phyloP scores from a whole-genome alignment of 2,329 filamentous ascomycete genomes.

The Blastomyces emzantsi region DNA sequence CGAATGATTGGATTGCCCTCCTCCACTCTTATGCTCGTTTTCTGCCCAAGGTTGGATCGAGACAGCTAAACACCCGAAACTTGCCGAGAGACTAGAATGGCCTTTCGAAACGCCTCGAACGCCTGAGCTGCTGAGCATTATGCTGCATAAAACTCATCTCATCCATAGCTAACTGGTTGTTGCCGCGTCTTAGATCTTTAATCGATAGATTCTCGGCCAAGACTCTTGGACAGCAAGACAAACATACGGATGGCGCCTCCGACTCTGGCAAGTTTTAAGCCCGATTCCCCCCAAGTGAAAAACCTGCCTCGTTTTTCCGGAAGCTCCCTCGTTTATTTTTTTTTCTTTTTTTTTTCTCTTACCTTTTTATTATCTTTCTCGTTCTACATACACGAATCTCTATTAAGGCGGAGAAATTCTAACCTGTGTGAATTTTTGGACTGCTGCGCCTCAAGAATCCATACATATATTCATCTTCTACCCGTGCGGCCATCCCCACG shows the following conservation, averaged over 20 bases:
- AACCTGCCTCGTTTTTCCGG: not conserved
- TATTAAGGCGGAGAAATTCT: not conserved
- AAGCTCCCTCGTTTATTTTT: not conserved
- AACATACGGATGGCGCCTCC: not conserved
- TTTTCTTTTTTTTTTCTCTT: not conserved
- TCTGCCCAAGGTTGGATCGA: constrained; percentile 2
- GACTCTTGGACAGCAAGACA: not conserved
- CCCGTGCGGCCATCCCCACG: not conserved
- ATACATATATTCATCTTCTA: not conserved
- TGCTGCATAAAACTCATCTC: not conserved
- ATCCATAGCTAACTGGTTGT: not conserved
- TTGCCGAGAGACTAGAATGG: not conserved
- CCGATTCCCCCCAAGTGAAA: not conserved
- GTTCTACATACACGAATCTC: not conserved
- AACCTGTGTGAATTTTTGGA: not conserved
- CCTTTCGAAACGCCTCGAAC: constrained; percentile 1
- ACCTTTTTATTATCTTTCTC: not conserved
- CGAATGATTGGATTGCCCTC: no score
- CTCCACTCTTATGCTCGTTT: not conserved
- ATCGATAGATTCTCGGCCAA: not conserved
- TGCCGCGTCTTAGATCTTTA: not conserved
- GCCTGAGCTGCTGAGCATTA: not conserved
- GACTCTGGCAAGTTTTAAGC: not conserved
- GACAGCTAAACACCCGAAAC: not conserved
- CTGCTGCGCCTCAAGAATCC: constrained; percentile 4